Conservation (phyloP, 2,329 filamentous ascomycete species). For the Monosporascus ibericus region DNA sequence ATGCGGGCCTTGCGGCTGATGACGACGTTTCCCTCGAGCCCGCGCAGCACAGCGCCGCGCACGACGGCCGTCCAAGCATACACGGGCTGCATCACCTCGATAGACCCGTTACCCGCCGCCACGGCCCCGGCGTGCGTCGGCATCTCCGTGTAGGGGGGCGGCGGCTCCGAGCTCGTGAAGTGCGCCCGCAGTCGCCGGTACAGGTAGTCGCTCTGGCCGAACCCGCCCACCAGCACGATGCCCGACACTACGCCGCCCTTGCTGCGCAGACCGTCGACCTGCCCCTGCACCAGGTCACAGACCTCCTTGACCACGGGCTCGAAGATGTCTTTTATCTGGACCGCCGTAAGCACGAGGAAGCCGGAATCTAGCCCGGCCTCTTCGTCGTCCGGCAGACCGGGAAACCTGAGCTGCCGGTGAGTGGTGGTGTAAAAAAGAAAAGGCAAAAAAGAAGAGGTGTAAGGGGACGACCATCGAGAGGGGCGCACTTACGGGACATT, state of each 20-base stretch:
- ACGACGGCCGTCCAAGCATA: constrained; percentile 81
- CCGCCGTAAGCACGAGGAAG: constrained; percentile 66
- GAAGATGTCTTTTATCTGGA: constrained; percentile 67
- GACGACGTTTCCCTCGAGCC: constrained; percentile 73
- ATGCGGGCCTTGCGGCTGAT: constrained; percentile 67
- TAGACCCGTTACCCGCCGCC: constrained; percentile 44
- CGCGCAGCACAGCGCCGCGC: constrained; percentile 67
- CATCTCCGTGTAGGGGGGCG: constrained; percentile 60
- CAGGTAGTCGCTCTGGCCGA: constrained; percentile 72
- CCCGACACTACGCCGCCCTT: constrained; percentile 61
- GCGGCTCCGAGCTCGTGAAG: constrained; percentile 50
- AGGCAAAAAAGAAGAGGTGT: not conserved
- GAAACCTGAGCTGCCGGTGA: constrained; percentile 43
- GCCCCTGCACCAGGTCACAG: constrained; percentile 60
- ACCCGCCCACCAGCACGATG: constrained; percentile 78
- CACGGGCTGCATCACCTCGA: constrained; percentile 76
- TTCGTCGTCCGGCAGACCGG: constrained; percentile 70
- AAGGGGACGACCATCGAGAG: too few species aligned
- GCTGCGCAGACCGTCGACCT: constrained; percentile 56
- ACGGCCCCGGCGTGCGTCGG: constrained; percentile 56
- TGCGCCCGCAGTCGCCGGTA: constrained; percentile 65
- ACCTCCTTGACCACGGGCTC: constrained; percentile 69
- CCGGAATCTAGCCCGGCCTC: constrained; percentile 69
- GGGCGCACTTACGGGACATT: constrained; percentile 59
- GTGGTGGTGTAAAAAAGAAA: not conserved